Evolutionary conservation across 306 rosid genomes (phyloP), one percentile per base, ranked within the genome.

Genomic region (Spatholobus suberectus): DNA sequence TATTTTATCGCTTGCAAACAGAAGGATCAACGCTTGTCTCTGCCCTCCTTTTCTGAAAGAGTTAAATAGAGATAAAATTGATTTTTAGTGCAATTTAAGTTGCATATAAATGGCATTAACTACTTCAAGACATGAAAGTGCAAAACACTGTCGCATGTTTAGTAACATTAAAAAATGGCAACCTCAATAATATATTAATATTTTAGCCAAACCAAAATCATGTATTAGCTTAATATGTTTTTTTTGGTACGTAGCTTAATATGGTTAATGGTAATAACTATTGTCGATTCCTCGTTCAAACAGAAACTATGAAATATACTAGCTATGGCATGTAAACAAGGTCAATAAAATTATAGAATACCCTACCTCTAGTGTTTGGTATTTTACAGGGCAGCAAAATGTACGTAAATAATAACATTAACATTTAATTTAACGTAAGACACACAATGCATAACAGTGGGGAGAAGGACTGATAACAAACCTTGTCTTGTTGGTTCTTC

Each of bases 41-140:
- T 23, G 82, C 71, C 72, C 43, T 81, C 76, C 85, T 85, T 76
- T 81, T 85, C 88, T 85, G 82, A 59, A 74, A 46, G 57, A 66
- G 54, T 8, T 6, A 52, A 79, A 38, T 6, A 40, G 4, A 46
- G 46, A 44, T 2, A 54, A 66, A 43, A 12, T 26, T 6, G 44
- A 38, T 52, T 18, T 59, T 75, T 26, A 69, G 70, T 37, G 26
- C 57, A 68, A 69, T 78, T 52, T 15, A 78, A n/a, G 68, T 59
- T 61, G 44, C 58, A 46, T 4, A 70, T 20, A 70, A 70, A 78
- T 65, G 59, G 1, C 46, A 47, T 70, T 27, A 14, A 70, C 51
- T 72, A 51, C 14, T 61, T 38, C 62, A 70, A 61, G 17, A 47
- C 27, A 49, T 21, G 55, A 54, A 26, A 78, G n/a, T n/a, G n/a